Base-by-base conservation (phyloP, 495 filamentous ascomycete genomes). In the Aspergillus sparsus region DNA sequence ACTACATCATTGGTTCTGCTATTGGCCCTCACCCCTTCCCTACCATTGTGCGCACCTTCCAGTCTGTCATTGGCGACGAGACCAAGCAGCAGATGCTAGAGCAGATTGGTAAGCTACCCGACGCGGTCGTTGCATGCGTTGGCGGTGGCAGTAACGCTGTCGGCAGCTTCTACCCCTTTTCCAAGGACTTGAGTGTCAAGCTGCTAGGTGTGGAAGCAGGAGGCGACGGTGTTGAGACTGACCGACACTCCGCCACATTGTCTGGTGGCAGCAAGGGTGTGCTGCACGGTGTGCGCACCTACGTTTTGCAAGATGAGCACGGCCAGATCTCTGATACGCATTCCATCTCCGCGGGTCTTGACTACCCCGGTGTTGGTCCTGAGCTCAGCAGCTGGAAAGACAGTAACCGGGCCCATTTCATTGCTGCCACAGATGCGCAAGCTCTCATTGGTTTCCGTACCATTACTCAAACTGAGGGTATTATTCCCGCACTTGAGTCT, bases 141-240 rank as follows among this genome's bases (percentile, higher is more conserved):
- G 94, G 94, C 46, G 94, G 94, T 61, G 94, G 94, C 46, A 89
- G 83, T 66, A 97, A 96, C 69, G 92, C 92, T 7, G 85, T 87
- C 21, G 92, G 92, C 75, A 97, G 96, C 90, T 96, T 98, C 78
- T 92, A 95, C 69, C 94, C 94, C 15, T 98, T 98, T 80, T 82
- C 88, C 36, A 85, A 90, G 42, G 93, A 98, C 63, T 81, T 82
- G 1, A 85, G 80, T 63, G 94, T 98, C 59, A 91, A 91, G 72
- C 83, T 98, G 0, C 77, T 98, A 5, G 94, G 94, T 55, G 93
- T 98, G 6, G 94, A 98, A 77, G 94, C 94, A 7, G 94, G 90
- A n/a, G 94, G 94, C 39, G 94, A 97, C 61, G 94, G 94, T 57
- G 58, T 97, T n/a, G 86, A 96, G 63, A 97, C 94, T 2, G 63